Percentiles rank a stretch among this genome's conserved stretches.
These are phyloP conservation scores for Jatropha multifida DNA, from an alignment of 441 rosid species.

Conservation along the genomic window DNA sequence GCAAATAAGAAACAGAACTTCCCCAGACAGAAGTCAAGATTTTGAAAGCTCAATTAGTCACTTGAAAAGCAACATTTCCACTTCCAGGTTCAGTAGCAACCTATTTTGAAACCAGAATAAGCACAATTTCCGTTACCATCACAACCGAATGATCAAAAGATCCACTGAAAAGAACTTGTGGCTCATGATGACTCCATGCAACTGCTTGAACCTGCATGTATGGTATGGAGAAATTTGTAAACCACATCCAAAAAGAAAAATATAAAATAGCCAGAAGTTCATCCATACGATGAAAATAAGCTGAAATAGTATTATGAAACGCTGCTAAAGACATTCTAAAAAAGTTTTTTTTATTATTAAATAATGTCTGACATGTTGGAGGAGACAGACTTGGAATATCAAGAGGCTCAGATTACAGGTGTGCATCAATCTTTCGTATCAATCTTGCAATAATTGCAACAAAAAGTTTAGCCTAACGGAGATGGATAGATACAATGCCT, in stretches of 20 bases:
- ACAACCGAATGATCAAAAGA: conserved; percentile 94
- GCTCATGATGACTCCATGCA: conserved; percentile 82
- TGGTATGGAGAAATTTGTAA: not conserved
- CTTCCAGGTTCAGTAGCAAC: not conserved
- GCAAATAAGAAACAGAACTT: not conserved
- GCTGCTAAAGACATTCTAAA: not conserved
- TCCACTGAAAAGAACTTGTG: conserved; percentile 90
- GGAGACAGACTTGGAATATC: not conserved
- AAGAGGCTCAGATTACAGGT: not conserved
- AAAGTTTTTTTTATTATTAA: no score
- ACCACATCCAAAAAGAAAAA: not conserved
- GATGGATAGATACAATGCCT: no score
- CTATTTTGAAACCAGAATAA: not conserved
- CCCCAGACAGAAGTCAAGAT: not conserved
- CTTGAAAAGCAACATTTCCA: not conserved
- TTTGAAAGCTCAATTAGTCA: not conserved
- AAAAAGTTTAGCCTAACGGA: no score
- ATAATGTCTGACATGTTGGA: not conserved
- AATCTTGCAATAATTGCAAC: no score
- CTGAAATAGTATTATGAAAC: not conserved
- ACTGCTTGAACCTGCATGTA: conserved; percentile 81
- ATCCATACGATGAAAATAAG: not conserved
- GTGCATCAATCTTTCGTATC: no score
- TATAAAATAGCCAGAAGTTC: not conserved
- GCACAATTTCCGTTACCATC: conserved; percentile 49